Conservation (phyloP, 2,329 filamentous ascomycete species). For the Cladosporium sp. region DNA sequence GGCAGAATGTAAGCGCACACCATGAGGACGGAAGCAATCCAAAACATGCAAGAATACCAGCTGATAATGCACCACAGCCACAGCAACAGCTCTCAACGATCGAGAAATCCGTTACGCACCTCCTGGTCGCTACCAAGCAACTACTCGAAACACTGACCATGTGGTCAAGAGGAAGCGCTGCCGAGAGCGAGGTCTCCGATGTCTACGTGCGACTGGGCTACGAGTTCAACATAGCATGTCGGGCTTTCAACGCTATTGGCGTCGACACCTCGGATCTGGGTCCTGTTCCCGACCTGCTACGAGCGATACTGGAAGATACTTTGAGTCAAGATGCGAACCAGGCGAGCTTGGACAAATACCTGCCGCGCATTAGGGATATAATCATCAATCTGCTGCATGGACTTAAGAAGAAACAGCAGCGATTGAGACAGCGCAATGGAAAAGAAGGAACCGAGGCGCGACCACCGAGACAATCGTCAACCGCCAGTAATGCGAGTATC, state of each 20-base stretch:
- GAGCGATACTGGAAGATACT: constrained; percentile 89
- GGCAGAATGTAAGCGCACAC: constrained; percentile 24
- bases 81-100: constrained; percentile 86
- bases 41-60: constrained; percentile 10
- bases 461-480: constrained; percentile 39
- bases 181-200: constrained; percentile 92
- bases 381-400: constrained; percentile 97
- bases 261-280: constrained; percentile 92
- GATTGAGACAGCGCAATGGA: constrained; percentile 60
- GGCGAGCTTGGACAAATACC: constrained; percentile 86
- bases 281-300: constrained; percentile 86
- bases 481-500: constrained; percentile 44
- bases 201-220: constrained; percentile 97
- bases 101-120: constrained; percentile 97
- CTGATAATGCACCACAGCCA: constrained; percentile 45
- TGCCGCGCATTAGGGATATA: constrained; percentile 93
- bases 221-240: constrained; percentile 98
- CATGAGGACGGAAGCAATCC: background rate
- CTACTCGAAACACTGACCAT: constrained; percentile 94
- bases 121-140: constrained; percentile 95
- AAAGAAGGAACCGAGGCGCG: constrained; percentile 34
- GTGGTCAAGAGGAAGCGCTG: constrained; percentile 90
- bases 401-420: constrained; percentile 93
- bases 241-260: constrained; percentile 93
- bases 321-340: constrained; percentile 94